These are phyloP conservation scores for Jackrogersella minutella DNA, from an alignment of 495 filamentous ascomycete genomes.

Conservation along the genomic window DNA sequence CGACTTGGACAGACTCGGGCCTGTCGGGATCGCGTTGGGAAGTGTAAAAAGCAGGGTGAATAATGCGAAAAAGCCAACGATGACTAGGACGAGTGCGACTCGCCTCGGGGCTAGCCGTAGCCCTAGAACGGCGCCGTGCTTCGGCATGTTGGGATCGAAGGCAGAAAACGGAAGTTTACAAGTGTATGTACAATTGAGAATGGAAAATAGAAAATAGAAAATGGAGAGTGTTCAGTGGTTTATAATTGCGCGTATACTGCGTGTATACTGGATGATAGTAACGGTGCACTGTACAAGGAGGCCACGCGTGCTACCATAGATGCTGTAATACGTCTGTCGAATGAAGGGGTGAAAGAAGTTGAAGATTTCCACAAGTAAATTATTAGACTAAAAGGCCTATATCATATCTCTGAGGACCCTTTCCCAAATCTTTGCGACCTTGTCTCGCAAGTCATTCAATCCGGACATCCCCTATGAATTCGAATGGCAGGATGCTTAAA, in stretches of 20 bases:
- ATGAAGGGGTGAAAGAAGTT: slow-evolving; percentile 26
- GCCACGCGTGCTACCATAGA: slow-evolving; percentile 14
- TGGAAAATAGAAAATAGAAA: slow-evolving; percentile 9
- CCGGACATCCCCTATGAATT: slow-evolving; percentile 30
- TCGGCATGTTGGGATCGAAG: slow-evolving; percentile 54
- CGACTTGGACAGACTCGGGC: slow-evolving; percentile 48
- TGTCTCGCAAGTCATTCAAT: slow-evolving; percentile 14
- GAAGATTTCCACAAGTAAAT: slow-evolving; percentile 17
- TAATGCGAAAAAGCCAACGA: slow-evolving; percentile 53
- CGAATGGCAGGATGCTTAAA: slow-evolving; percentile 1
- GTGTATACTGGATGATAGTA: background rate
- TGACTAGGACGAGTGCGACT: slow-evolving; percentile 54
- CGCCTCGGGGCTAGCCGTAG: slow-evolving; percentile 54
- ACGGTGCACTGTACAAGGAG: slow-evolving; percentile 3
- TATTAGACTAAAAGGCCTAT: slow-evolving; percentile 21
- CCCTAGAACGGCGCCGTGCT: slow-evolving; percentile 57
- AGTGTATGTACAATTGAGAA: slow-evolving; percentile 17
- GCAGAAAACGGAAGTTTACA: background rate
- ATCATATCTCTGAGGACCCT: slow-evolving; percentile 21
- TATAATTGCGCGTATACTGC: background rate
- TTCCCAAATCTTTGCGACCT: slow-evolving; percentile 11
- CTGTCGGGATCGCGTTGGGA: slow-evolving; percentile 50
- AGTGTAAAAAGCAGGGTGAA: slow-evolving; percentile 59
- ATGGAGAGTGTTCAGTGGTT: background rate
- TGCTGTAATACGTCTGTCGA: slow-evolving; percentile 8